Base-by-base conservation (phyloP, 2,329 filamentous ascomycete genomes). In the Endothia cerciana region DNA sequence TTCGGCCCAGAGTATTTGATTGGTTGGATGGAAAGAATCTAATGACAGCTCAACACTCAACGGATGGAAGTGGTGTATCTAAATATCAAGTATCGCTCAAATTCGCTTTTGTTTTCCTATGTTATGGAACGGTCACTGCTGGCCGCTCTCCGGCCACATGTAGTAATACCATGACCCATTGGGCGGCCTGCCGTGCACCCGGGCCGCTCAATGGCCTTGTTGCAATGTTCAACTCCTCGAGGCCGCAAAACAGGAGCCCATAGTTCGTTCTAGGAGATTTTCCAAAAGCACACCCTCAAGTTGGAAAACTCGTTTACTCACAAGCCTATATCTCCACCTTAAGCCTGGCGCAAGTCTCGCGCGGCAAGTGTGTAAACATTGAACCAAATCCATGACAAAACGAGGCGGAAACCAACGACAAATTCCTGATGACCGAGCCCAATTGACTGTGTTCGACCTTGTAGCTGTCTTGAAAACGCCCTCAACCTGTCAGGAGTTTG, bases 61-160 rank as follows among this genome's bases (percentile, higher is more conserved):
- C 2, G 13, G 47, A 15, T 28, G 47, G 11, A 30, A 51, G 11
- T 15, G 5, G 22, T 28, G 15, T 25, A 15, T 15, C 22, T 51
- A 51, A 17, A 51, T 30, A 51, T 11, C 13, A 30, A 17, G n/a
- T 13, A 17, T 25, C 17, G 10, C 13, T 15, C 10, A 11, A 10
- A 22, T 17, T 19, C 17, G 11, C 28, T 22, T 49, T 49, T 10
- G 47, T 49, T 49, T 10, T 28, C 25, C 22, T 11, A 49, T 25
- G 4, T 4, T 28, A 28, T 25, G 13, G 47, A 30, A 51, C 25
- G 25, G 25, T 51, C 47, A 15, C 28, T 51, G 22, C 22, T 6
- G 47, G 47, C 22, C 25, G 28, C 47, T 51, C 25, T n/a, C 25
- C 47, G 47, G 47, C 47, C 47, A 51, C 47, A 51, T 51, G 47